Evolutionary conservation across 345 rosid genomes (phyloP).

Genomic region (Euphorbia tirucalli): DNA sequence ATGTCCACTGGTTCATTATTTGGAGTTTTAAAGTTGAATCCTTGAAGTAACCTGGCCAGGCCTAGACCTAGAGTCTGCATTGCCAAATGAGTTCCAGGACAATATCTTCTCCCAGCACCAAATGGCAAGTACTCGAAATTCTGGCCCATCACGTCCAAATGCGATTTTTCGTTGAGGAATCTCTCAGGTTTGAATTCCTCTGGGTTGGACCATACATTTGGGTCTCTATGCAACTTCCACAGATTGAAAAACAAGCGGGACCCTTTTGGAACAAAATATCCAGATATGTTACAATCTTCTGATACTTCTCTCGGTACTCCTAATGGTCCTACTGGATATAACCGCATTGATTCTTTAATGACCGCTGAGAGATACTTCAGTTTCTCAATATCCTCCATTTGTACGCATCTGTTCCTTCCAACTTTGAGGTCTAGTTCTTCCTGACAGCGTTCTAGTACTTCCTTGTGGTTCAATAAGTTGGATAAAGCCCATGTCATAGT

Average conservation of each 20-base stretch:
- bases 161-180: background rate
- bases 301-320: conserved; percentile 14
- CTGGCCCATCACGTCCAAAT: conserved; percentile 2
- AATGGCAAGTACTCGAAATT: conserved; percentile 11
- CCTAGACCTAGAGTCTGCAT: background rate
- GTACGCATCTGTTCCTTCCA: background rate
- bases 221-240: conserved; percentile 15
- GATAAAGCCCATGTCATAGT: conserved; percentile 1
- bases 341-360: conserved; percentile 38
- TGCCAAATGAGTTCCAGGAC: conserved; percentile 10
- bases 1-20: background rate
- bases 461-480: background rate
- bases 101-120: conserved; percentile 11
- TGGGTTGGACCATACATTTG: conserved; percentile 1
- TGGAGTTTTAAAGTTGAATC: background rate
- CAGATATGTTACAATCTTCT: background rate
- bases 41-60: conserved; percentile 13
- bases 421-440: background rate
- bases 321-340: conserved; percentile 34
- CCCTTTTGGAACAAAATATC: conserved; percentile 3
- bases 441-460: background rate
- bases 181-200: conserved; percentile 9
- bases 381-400: conserved; percentile 23
- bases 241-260: background rate
- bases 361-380: conserved; percentile 22